phyloP scores from a whole-genome alignment of 768 basidiomycete genomes.

The Boletus subcaerulescens region DNA sequence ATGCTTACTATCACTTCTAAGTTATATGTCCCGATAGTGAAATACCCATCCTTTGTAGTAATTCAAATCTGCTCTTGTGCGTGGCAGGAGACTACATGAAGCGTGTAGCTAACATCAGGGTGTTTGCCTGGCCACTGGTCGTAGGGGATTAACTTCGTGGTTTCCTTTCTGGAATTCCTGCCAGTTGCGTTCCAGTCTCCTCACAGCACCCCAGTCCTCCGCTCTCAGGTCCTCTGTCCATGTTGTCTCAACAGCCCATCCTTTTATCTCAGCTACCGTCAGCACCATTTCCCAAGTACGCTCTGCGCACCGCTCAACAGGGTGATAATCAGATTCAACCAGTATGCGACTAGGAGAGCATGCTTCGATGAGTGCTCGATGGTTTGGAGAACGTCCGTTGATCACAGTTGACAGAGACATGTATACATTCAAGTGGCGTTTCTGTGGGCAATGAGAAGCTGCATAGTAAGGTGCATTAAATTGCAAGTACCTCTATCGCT shows the following conservation, averaged over 20 bases:
- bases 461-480: neutral
- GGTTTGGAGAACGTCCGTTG: conserved; percentile 67
- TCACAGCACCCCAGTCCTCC: conserved; percentile 59
- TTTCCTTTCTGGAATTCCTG: conserved; percentile 49
- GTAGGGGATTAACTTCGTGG: conserved; percentile 27
- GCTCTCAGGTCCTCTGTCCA: conserved; percentile 43
- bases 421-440: conserved; percentile 71
- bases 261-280: conserved; percentile 69
- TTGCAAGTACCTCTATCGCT: conserved; percentile 60
- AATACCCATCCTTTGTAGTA: conserved; percentile 1
- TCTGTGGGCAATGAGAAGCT: conserved; percentile 40
- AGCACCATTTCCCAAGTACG: conserved; percentile 77
- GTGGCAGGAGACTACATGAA: neutral
- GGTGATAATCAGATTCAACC: conserved; percentile 82
- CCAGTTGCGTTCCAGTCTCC: conserved; percentile 73
- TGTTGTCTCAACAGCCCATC: conserved; percentile 68
- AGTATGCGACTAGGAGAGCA: conserved; percentile 69
- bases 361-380: conserved; percentile 59
- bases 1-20: conserved; percentile 63
- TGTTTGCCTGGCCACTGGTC: neutral
- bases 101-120: neutral
- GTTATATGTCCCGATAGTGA: conserved; percentile 40
- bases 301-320: conserved; percentile 53
- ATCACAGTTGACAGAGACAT: conserved; percentile 86
- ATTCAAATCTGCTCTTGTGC: neutral